Conservation (phyloP, 176 grass and related monocot genomes). For the Luzula sylvatica region DNA sequence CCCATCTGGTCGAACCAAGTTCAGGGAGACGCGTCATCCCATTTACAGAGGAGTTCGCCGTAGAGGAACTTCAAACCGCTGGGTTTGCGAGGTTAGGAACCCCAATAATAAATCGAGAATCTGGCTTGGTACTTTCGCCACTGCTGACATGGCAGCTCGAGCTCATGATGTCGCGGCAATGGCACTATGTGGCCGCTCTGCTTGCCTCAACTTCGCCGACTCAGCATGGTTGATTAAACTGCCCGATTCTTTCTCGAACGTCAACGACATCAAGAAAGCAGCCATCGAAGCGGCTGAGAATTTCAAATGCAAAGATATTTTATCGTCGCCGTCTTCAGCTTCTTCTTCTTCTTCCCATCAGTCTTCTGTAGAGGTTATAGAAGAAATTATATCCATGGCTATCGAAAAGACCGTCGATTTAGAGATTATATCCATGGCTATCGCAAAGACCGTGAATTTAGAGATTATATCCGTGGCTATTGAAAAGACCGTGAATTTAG, state of each 20-base stretch:
- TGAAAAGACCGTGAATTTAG: neutral
- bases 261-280: conserved; percentile 20
- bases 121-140: conserved; percentile 73
- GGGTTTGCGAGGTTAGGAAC: conserved; percentile 65
- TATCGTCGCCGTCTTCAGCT: neutral
- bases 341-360: neutral
- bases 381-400: neutral
- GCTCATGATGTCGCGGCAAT: conserved; percentile 67
- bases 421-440: neutral
- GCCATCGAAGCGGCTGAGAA: conserved; percentile 23
- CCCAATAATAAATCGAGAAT: conserved; percentile 40
- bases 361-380: neutral
- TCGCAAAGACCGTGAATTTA: neutral
- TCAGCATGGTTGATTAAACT: conserved; percentile 33
- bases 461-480: neutral
- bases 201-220: conserved; percentile 69
- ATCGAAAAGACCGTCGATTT: too few relatives aligned
- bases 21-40: conserved; percentile 66
- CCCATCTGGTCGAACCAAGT: conserved; percentile 59
- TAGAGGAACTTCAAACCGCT: conserved; percentile 24
- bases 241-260: neutral
- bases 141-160: conserved; percentile 46
- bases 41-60: conserved; percentile 51
- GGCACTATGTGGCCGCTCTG: conserved; percentile 21
- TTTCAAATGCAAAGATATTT: neutral